Evolutionary conservation across 2,329 filamentous ascomycete genomes (phyloP), one percentile per base, ranked within the genome.

Genomic region (Leptoxyphium fumago): DNA sequence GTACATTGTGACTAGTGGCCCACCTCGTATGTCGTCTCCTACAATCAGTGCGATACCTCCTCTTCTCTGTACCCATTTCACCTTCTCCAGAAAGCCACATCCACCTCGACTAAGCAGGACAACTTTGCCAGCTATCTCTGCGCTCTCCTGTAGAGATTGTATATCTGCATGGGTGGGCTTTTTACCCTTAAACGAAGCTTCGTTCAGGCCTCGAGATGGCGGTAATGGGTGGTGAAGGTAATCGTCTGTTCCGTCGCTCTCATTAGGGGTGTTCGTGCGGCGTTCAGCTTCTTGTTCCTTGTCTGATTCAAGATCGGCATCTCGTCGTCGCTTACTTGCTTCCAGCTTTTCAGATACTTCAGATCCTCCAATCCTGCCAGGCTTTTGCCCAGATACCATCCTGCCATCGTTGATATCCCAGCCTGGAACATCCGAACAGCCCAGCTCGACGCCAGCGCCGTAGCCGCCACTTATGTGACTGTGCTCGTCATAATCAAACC

Each of bases 21-120:
- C 88, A 39, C 89, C 89, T 48, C 84, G 83, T 46, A 84, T 82
- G 61, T 95, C 84, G 61, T 98, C 91, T 21, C 91, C 91, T 2
- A 98, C 88, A 51, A 98, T 93, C 47, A 98, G 70, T 30, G 85
- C 91, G 47, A 87, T 74, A 15, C 83, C 91, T 18, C 91, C 91
- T 57, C 91, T 77, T 48, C 87, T 76, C 62, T 98, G 91, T 10
- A 84, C 86, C 91, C 91, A 98, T 68, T 93, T 89, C 50, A 91
- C 86, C 64, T 98, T 98, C 60, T 96, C 89, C 47, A 95, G 65
- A 61, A 98, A 98, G 5, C 91, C 91, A 62, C 91, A 98, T 7
- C 89, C 91, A 46, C 91, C 91, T 44, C 91, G 79, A 61, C 85
- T 93, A 45, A 98, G 71, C 43, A 98, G 69, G 2, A 94, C 91